These are phyloP conservation scores for Lentinula sp. DNA, from an alignment of 768 basidiomycete genomes.

Conservation along the genomic window DNA sequence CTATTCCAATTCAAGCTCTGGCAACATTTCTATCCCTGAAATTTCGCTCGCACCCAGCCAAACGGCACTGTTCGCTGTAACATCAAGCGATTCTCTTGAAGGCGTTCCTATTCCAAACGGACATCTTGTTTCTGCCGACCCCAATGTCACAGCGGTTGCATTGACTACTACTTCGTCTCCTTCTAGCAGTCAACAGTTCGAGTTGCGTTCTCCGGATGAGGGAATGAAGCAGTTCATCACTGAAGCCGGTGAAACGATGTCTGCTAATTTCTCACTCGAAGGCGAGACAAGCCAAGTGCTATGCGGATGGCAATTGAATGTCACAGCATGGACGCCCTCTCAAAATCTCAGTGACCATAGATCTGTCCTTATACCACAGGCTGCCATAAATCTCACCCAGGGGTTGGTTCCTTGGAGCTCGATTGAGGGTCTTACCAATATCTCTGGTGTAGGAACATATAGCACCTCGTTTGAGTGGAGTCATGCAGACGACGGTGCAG, in stretches of 20 bases:
- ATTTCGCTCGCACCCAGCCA: constrained; percentile 8
- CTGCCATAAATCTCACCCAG: constrained; percentile 8
- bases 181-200: neutral
- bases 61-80: constrained; percentile 10
- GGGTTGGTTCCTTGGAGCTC: constrained; percentile 11
- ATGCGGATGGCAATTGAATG: constrained; percentile 6
- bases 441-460: constrained; percentile 12
- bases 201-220: constrained; percentile 5
- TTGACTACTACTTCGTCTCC: neutral
- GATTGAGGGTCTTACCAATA: constrained; percentile 6
- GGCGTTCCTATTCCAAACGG: neutral
- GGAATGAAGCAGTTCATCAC: constrained; percentile 7
- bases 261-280: constrained; percentile 7
- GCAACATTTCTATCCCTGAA: constrained; percentile 11
- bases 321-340: constrained; percentile 12
- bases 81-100: constrained; percentile 7
- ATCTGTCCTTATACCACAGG: constrained; percentile 10
- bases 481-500: constrained; percentile 5
- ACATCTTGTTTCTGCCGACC: constrained; percentile 9
- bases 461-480: constrained; percentile 9
- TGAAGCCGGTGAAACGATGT: neutral
- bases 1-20: constrained; percentile 6
- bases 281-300: constrained; percentile 8
- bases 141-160: constrained; percentile 5
- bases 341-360: constrained; percentile 6